phyloP scores from a whole-genome alignment of 257 asterid genomes.

The Scutellaria galericulata region DNA sequence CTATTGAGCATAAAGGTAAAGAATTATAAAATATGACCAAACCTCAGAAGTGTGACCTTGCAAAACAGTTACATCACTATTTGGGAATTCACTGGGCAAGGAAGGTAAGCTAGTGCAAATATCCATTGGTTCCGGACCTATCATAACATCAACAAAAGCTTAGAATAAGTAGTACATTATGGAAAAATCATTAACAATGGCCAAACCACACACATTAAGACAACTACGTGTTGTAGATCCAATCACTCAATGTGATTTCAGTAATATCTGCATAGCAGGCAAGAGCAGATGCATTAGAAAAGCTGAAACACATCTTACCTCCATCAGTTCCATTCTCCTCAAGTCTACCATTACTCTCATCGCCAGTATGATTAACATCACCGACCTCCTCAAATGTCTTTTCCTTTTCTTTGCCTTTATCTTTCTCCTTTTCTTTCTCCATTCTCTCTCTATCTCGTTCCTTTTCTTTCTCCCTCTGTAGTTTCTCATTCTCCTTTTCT shows the following conservation, averaged over 20 bases:
- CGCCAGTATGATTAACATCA: conserved; percentile 52
- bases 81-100: conserved; percentile 70
- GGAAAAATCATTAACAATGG: conserved; percentile 28
- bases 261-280: conserved; percentile 17
- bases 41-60: conserved; percentile 99
- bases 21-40: conserved; percentile 31
- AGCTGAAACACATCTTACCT: conserved; percentile 51
- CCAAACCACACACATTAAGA: conserved; percentile 28
- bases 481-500: conserved; percentile 63
- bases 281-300: conserved; percentile 19
- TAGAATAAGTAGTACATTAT: conserved; percentile 33
- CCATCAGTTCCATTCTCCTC: conserved; percentile 70
- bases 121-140: conserved; percentile 95
- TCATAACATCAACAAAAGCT: conserved; percentile 35
- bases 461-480: conserved; percentile 65
- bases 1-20: conserved; percentile 5
- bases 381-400: conserved; percentile 62
- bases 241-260: conserved; percentile 13
- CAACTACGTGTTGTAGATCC: conserved; percentile 17
- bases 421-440: conserved; percentile 60
- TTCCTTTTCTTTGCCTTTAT: conserved; percentile 68
- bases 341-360: conserved; percentile 47
- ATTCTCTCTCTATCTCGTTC: conserved; percentile 56
- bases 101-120: conserved; percentile 63
- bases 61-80: conserved; percentile 70